Conservation (phyloP, 176 grass and related monocot genomes). For the Guadua angustifolia region DNA sequence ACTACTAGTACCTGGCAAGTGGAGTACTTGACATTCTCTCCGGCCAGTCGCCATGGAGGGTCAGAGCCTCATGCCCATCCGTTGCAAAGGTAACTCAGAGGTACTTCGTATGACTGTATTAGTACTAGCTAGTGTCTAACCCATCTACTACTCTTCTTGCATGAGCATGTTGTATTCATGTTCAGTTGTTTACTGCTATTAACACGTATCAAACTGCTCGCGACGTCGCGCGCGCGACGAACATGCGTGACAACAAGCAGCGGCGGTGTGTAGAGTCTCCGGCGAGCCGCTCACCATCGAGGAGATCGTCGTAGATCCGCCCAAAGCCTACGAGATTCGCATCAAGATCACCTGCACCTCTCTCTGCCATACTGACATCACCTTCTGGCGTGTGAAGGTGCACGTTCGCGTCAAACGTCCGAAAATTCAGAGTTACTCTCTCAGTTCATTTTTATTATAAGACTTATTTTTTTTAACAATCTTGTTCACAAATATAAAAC, state of each 20-base stretch:
- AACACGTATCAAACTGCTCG: not conserved
- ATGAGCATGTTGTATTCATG: not conserved
- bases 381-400: constrained; percentile 63
- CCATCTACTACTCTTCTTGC: not conserved
- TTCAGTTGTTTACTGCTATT: not conserved
- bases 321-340: constrained; percentile 61
- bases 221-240: not conserved
- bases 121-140: not conserved
- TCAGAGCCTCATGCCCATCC: constrained; percentile 51
- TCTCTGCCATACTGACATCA: constrained; percentile 72
- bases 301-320: constrained; percentile 80
- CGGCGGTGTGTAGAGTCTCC: constrained; percentile 65
- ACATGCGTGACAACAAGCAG: constrained; percentile 24
- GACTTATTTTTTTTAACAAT: too few relatives aligned
- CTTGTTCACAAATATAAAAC: too few relatives aligned
- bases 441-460: too few relatives aligned
- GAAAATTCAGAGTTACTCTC: not conserved
- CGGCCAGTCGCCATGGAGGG: constrained; percentile 36
- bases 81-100: constrained; percentile 60
- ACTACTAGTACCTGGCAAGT: not conserved
- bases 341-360: constrained; percentile 74
- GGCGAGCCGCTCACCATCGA: constrained; percentile 68
- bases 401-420: not conserved
- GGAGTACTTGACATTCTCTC: not conserved
- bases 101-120: not conserved